Base-by-base conservation (phyloP, 129 eudicot genomes). In the Tanacetum coccineum region DNA sequence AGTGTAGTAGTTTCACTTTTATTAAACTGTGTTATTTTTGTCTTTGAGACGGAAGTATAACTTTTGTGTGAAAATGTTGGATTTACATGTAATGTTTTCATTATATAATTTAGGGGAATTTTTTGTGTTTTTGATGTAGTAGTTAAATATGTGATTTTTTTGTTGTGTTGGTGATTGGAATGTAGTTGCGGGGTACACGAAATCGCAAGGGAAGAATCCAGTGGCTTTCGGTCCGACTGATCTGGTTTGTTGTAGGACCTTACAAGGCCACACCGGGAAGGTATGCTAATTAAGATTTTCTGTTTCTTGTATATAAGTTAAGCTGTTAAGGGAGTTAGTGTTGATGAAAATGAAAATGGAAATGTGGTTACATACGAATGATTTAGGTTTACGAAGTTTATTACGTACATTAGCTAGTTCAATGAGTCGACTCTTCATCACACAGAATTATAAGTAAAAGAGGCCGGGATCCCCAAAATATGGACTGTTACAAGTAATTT, bases 181-280 rank as follows among this genome's bases (percentile, higher is more conserved):
- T 67, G 14, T 82, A 92, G 98, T 92, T 62, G 98, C 91, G 4
- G 85, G 80, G 9, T 88, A 81, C 62, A 95, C 98, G 17, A 84
- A 81, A 55, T 72, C 89, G 63, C 96, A 82, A 68, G 96, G 91
- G 56, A 85, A 84, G 75, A 71, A 81, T 60, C 87, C 91, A 42
- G 87, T 92, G 59, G 81, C 73, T 2, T 92, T 92, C 44, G 96
- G 95, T 4, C 91, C 86, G 9, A 88, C 96, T 52, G 98, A 92
- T 88, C 87, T 92, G 64, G 96, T 92, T 55, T 92, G 98, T 68
- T 92, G 96, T 26, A 76, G 98, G 78, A 92, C 87, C 13, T 78
- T 92, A 67, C 98, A 88, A 46, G 98, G 95, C 0, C 98, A 92
- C 74, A 82, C 96, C 1, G 98, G 98, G 39, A 92, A 92, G 95